A percentile compares a stretch with the other conserved stretches of the same genome.
phyloP scores from a whole-genome alignment of 2,329 filamentous ascomycete species.

The Hymenoscyphus linearis region DNA sequence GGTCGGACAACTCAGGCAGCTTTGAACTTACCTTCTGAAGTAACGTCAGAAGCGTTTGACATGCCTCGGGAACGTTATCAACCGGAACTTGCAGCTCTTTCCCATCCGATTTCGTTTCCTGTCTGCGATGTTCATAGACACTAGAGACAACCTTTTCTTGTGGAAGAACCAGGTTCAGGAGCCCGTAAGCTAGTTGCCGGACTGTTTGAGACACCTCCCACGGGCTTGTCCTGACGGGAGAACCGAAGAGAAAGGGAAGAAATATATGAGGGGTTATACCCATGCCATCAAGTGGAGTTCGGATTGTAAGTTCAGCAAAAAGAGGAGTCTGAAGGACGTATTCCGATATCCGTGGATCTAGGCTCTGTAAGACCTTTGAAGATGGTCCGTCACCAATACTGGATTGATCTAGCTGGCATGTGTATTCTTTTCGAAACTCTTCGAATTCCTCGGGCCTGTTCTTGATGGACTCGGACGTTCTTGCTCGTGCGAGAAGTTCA shows the following conservation, averaged over 20 bases:
- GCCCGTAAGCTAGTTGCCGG: slow-evolving; percentile 50
- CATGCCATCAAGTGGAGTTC: slow-evolving; percentile 24
- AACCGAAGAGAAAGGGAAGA: slow-evolving; percentile 58
- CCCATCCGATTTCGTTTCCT: slow-evolving; percentile 23
- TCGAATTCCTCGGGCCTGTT: slow-evolving; percentile 15
- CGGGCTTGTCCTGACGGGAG: slow-evolving; percentile 47
- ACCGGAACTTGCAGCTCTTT: slow-evolving; percentile 25
- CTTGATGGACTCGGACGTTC: slow-evolving; percentile 15
- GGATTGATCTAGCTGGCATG: not conserved
- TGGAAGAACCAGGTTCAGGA: slow-evolving; percentile 38
- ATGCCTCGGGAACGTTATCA: slow-evolving; percentile 21
- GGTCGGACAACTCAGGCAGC: slow-evolving; percentile 12
- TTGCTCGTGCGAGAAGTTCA: slow-evolving; percentile 23
- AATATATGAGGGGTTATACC: slow-evolving; percentile 44
- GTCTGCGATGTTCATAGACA: slow-evolving; percentile 29
- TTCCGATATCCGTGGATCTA: slow-evolving; percentile 48
- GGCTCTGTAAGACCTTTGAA: slow-evolving; percentile 13
- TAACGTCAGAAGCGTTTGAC: slow-evolving; percentile 15
- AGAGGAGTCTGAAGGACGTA: slow-evolving; percentile 39
- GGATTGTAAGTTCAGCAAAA: slow-evolving; percentile 20
- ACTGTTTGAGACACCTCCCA: slow-evolving; percentile 50
- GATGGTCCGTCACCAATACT: not conserved
- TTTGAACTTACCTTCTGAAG: slow-evolving; percentile 15
- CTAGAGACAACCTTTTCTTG: slow-evolving; percentile 15
- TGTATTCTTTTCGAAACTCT: slow-evolving; percentile 26